phyloP scores from a whole-genome alignment of 2,329 filamentous ascomycete species.

The Cercospora citrullina region DNA sequence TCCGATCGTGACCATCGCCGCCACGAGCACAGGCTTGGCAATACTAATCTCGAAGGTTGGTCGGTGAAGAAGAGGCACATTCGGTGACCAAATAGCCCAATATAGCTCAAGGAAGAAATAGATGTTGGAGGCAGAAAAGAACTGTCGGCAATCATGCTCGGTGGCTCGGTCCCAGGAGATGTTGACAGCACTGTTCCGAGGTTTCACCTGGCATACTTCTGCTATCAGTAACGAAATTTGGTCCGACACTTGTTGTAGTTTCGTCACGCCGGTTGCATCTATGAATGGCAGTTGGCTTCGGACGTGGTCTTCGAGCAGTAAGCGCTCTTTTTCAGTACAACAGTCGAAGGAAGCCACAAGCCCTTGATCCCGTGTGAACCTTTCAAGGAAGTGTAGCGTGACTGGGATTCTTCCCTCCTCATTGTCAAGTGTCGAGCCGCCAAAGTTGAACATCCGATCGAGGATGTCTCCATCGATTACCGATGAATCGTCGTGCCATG shows the following conservation, averaged over 20 bases:
- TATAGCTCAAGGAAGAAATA: constrained; percentile 7
- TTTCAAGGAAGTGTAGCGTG: constrained; percentile 7
- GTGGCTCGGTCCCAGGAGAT: neutral
- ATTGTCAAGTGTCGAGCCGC: neutral
- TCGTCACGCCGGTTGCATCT: neutral
- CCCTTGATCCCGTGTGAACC: constrained; percentile 8
- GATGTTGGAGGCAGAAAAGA: constrained; percentile 9
- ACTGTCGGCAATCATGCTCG: neutral
- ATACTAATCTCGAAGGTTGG: constrained; percentile 5
- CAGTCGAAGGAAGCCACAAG: constrained; percentile 11
- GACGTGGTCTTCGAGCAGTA: neutral
- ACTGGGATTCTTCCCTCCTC: neutral
- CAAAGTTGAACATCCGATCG: neutral
- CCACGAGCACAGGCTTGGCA: constrained; percentile 7
- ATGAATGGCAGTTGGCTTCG: neutral
- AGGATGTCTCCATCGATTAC: neutral
- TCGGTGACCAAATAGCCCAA: constrained; percentile 15
- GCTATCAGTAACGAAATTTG: neutral
- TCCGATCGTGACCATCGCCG: constrained; percentile 13
- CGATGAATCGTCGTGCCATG: neutral
- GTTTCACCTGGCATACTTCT: constrained; percentile 4
- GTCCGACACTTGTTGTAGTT: neutral
- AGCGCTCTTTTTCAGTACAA: constrained; percentile 1
- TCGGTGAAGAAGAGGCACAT: constrained; percentile 10
- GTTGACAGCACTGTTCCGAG: constrained; percentile 10